A percentile compares a stretch with the other conserved stretches of the same genome.
These are phyloP conservation scores for Telfairia occidentalis DNA, from an alignment of 331 rosid genomes.

Conservation along the genomic window DNA sequence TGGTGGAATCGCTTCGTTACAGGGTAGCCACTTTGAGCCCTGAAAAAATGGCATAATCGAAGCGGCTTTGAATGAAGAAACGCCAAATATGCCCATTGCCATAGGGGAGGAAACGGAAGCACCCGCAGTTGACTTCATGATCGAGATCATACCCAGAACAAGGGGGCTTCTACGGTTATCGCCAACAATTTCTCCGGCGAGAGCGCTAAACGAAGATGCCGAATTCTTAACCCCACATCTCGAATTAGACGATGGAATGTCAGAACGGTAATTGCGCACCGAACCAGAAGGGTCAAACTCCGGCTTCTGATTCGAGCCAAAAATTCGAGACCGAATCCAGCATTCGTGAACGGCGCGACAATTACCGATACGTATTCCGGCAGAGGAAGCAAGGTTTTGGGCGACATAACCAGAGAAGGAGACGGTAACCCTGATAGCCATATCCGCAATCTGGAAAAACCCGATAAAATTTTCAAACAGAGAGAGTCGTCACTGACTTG, in stretches of 20 bases:
- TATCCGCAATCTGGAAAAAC: slow-evolving; percentile 24
- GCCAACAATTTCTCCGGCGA: slow-evolving; percentile 55
- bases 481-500: slow-evolving; percentile 20
- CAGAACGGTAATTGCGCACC: slow-evolving; percentile 30
- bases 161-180: slow-evolving; percentile 38
- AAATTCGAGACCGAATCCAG: slow-evolving; percentile 46
- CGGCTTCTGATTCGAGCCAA: slow-evolving; percentile 36
- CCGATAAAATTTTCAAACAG: slow-evolving; percentile 28
- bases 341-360: slow-evolving; percentile 59
- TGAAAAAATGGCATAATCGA: slow-evolving; percentile 54
- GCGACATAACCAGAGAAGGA: slow-evolving; percentile 76
- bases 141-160: slow-evolving; percentile 47
- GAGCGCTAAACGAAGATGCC: slow-evolving; percentile 23
- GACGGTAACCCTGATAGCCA: slow-evolving; percentile 76
- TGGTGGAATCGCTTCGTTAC: slow-evolving; percentile 35
- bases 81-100: slow-evolving; percentile 34
- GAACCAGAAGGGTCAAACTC: slow-evolving; percentile 35
- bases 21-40: slow-evolving; percentile 70
- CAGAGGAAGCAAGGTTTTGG: slow-evolving; percentile 63
- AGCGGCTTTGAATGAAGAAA: slow-evolving; percentile 46
- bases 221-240: slow-evolving; percentile 22
- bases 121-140: slow-evolving; percentile 56
- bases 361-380: slow-evolving; percentile 36
- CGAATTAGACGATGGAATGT: slow-evolving; percentile 13
- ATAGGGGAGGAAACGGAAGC: slow-evolving; percentile 38